These are phyloP conservation scores for Kingdonia uniflora DNA, from an alignment of 164 flowering plant species.

Conservation along the genomic window DNA sequence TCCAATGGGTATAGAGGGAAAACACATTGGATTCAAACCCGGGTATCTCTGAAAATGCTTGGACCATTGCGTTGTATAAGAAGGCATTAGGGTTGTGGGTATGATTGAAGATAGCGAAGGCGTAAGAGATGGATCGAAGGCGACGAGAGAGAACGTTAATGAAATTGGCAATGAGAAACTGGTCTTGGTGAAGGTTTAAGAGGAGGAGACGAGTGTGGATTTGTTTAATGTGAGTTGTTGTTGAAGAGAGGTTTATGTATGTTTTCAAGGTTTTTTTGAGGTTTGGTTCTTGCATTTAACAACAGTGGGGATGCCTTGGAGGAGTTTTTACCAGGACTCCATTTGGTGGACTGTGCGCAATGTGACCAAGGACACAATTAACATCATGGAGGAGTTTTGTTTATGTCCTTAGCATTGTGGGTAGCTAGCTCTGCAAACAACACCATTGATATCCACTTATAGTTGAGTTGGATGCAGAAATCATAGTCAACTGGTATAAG, in stretches of 20 bases:
- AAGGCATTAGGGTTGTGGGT: slow-evolving; percentile 13
- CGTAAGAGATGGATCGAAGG: slow-evolving; percentile 8
- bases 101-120: slow-evolving; percentile 11
- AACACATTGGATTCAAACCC: slow-evolving; percentile 7
- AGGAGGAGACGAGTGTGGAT: slow-evolving; percentile 16
- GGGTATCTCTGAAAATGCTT: slow-evolving; percentile 13
- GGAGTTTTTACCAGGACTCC: no score
- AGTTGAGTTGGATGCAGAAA: no score
- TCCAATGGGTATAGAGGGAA: neutral
- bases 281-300: slow-evolving; percentile 12
- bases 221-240: slow-evolving; percentile 14
- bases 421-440: no score
- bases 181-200: slow-evolving; percentile 14
- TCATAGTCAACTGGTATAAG: no score
- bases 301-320: neutral
- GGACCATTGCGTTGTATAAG: slow-evolving; percentile 18
- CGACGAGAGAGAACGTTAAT: slow-evolving; percentile 8
- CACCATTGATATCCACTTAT: no score
- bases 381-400: no score
- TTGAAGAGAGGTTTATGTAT: slow-evolving; percentile 10
- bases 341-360: no score
- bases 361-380: no score
- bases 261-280: slow-evolving; percentile 12
- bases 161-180: slow-evolving; percentile 13
- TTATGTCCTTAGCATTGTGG: no score